Base-by-base conservation (phyloP, 2,329 filamentous ascomycete genomes). In the Calycina herbarum region DNA sequence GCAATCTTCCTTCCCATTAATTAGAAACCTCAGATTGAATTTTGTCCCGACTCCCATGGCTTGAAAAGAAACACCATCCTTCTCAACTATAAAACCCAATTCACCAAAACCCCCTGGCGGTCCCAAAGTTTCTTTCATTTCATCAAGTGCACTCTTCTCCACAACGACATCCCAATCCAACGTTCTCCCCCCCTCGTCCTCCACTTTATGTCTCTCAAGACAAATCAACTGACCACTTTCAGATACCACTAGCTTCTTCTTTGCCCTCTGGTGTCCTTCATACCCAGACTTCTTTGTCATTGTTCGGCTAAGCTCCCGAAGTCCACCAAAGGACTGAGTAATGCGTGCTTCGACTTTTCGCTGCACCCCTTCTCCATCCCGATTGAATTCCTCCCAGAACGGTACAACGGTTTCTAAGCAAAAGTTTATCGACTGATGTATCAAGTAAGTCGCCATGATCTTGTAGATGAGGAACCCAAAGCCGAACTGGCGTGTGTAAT, bases 91-190 rank as follows among this genome's bases (percentile, higher is more conserved):
- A 42, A 68, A 68, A 20, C 66, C 66, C 59, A 68, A 57, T 56
- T 68, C 66, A 7, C 66, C 66, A 42, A 68, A 68, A 7, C 64
- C 66, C 7, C 66, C 66, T 17, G 64, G 64, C 8, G 66, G 66
- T 11, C 64, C 64, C 29, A 68, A 56, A n/a, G 62, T 66, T 59
- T 66, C 66, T 35, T 59, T 68, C 54, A 68, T 66, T 59, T 68
- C 66, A 48, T 66, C 45, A 1, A 68, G 24, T n/a, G 66, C 66
- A 17, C 38, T 48, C 31, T 61, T 57, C 8, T 61, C 59, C 1
- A 68, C 33, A 5, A 45, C 56, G 31, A 68, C 57, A 33, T 64
- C 57, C 66, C 66, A 68, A 35, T 64, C 57, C 24, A 68, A 24
- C 2, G 38, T 64, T 15, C 64, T 33, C 54, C 59, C 56, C 15